A percentile compares a stretch with the other conserved stretches of the same genome.
Evolutionary conservation across 2,329 filamentous ascomycete species (phyloP).

Genomic region (Pseudopithomyces maydicus): DNA sequence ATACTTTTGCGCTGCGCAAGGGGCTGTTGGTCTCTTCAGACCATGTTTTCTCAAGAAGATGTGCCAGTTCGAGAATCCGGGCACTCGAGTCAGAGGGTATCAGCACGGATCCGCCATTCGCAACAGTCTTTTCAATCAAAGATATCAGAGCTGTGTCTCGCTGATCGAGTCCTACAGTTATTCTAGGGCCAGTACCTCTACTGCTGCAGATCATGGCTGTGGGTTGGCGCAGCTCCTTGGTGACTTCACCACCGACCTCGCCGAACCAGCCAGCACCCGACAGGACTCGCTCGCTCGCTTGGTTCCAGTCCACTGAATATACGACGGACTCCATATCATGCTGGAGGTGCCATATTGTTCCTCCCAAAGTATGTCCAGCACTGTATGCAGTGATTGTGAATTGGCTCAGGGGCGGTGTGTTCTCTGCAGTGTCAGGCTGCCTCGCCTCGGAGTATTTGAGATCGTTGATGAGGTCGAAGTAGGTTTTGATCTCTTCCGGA

Average conservation of each 20-base stretch:
- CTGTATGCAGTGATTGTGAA: slow-evolving; percentile 96
- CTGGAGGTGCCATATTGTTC: slow-evolving; percentile 98
- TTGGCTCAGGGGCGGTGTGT: slow-evolving; percentile 86
- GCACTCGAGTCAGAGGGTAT: slow-evolving; percentile 96
- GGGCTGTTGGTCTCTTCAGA: slow-evolving; percentile 50
- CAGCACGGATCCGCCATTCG: slow-evolving; percentile 84
- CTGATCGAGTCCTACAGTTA: slow-evolving; percentile 74
- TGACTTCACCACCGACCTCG: slow-evolving; percentile 82
- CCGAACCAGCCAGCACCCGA: slow-evolving; percentile 93
- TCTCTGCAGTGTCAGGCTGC: slow-evolving; percentile 83
- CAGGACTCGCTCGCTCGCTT: slow-evolving; percentile 93
- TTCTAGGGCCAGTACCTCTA: slow-evolving; percentile 73
- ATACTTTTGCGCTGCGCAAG: slow-evolving; percentile 64
- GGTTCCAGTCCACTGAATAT: slow-evolving; percentile 98
- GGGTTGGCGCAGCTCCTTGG: slow-evolving; percentile 90
- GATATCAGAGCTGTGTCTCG: slow-evolving; percentile 85
- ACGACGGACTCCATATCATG: slow-evolving; percentile 96
- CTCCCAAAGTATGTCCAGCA: slow-evolving; percentile 91
- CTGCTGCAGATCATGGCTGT: slow-evolving; percentile 94
- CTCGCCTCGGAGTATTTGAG: slow-evolving; percentile 97
- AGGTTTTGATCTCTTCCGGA: slow-evolving; percentile 85
- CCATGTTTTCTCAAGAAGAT: slow-evolving; percentile 92
- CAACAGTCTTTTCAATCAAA: slow-evolving; percentile 78
- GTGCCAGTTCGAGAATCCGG: slow-evolving; percentile 89
- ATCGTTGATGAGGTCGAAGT: slow-evolving; percentile 88